Evolutionary conservation across 371 early-diverging fungal genomes (phyloP), one percentile per base, ranked within the genome.

Genomic region (Mortierella sp.): DNA sequence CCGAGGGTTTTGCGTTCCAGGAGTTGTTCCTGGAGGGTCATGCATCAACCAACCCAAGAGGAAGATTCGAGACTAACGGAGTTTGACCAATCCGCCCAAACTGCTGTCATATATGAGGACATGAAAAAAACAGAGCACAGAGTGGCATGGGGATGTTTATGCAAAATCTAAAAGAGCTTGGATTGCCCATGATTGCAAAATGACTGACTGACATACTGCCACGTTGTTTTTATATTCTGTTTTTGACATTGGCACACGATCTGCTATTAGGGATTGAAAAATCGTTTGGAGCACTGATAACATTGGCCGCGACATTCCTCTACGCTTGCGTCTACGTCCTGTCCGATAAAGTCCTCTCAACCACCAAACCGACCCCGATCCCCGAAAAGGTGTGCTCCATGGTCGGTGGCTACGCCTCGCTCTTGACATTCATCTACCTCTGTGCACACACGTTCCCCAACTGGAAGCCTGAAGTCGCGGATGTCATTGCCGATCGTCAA

Each of bases 361-460:
- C 80, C 5, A 74, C 71, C 58, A 48, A 76, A 31, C 72, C 82
- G 10, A 79, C 71, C 21, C 89, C 89, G 4, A 72, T 87, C 31
- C 89, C 89, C 14, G 88, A 88, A 65, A 89, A 82, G 74, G 84
- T 83, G 42, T 89, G 89, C 73, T 77, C 85, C 54, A 68, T 89
- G 77, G 85, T 88, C 26, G 89, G 89, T 13, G 77, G 76, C 6
- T 84, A 81, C 73, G 76, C 88, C 19, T 84, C 84, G 3, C 45
- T 83, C 8, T 28, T 89, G 45, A 84, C 86, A 21, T 60, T 83
- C 42, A 21, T 88, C 38, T 89, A 88, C 74, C 72, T 88, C 45
- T 73, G 87, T 90, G 55, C 87, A 88, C 88, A 90, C 89, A 79
- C 88, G 88, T 78, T 91, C 90, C 77, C 91, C 83, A 78, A 92